phyloP scores from a whole-genome alignment of 768 basidiomycete genomes.

The Sutorius australiensis region DNA sequence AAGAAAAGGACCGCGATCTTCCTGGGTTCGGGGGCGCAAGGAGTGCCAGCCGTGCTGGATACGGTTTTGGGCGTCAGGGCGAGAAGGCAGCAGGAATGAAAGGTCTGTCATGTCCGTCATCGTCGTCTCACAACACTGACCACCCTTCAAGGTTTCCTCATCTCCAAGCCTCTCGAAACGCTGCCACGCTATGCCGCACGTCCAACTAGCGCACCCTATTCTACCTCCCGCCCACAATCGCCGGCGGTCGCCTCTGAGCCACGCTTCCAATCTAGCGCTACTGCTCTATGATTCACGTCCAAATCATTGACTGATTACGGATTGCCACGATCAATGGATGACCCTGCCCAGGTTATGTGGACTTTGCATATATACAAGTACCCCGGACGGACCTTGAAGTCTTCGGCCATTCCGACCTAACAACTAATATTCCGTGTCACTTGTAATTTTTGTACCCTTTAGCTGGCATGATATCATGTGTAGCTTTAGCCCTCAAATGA shows the following conservation, averaged over 20 bases:
- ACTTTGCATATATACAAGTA: conserved; percentile 12
- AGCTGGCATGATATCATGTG: conserved; percentile 21
- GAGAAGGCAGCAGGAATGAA: conserved; percentile 67
- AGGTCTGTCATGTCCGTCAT: conserved; percentile 34
- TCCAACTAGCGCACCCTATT: conserved; percentile 26
- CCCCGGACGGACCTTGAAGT: conserved; percentile 14
- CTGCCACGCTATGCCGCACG: conserved; percentile 55
- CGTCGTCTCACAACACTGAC: conserved; percentile 5
- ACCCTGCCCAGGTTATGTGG: conserved; percentile 8
- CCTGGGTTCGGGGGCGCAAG: conserved; percentile 22
- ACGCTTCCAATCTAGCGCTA: conserved; percentile 28
- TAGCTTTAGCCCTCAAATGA: conserved; percentile 22
- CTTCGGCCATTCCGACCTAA: conserved; percentile 7
- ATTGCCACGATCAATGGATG: conserved; percentile 17
- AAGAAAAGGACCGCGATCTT: conserved; percentile 24
- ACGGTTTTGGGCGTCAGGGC: conserved; percentile 78
- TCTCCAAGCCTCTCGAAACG: conserved; percentile 59
- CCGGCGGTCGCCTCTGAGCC: conserved; percentile 14
- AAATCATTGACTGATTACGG: conserved; percentile 20
- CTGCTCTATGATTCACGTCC: conserved; percentile 23
- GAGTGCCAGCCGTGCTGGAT: conserved; percentile 42
- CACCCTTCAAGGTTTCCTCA: conserved; percentile 42
- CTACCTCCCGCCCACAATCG: conserved; percentile 22
- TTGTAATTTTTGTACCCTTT: conserved; percentile 20
- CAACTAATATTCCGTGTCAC: conserved; percentile 5